Conservation (phyloP, 176 grass and related monocot species). For the Areca catechu region DNA sequence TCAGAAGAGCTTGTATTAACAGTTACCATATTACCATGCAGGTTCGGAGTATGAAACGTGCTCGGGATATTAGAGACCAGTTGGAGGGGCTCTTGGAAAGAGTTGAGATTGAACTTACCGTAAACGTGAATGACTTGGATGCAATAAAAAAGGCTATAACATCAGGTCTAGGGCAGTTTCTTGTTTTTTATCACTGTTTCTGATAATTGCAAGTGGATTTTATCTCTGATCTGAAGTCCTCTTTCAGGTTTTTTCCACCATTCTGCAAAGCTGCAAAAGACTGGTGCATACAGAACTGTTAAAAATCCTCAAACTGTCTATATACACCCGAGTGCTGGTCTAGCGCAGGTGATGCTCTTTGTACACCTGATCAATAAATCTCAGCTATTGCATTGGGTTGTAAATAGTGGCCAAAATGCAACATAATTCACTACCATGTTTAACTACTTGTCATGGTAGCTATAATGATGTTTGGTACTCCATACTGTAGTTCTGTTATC, state of each 20-base stretch:
- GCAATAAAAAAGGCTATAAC: conserved; percentile 75
- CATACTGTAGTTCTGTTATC: too few species aligned
- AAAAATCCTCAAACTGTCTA: conserved; percentile 87
- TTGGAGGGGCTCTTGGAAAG: conserved; percentile 86
- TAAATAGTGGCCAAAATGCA: too few species aligned
- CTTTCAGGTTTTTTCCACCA: conserved; percentile 89
- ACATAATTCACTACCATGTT: too few species aligned
- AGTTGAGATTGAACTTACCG: conserved; percentile 84
- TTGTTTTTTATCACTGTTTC: background rate
- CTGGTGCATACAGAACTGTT: conserved; percentile 71
- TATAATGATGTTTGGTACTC: too few species aligned
- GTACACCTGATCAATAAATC: background rate
- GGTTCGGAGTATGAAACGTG: conserved; percentile 92
- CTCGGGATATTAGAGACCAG: conserved; percentile 85
- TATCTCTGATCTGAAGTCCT: background rate
- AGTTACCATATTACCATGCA: conserved; percentile 22
- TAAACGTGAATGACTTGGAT: conserved; percentile 68
- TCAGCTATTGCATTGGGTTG: too few species aligned
- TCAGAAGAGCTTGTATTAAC: conserved; percentile 13
- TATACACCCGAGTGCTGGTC: conserved; percentile 85
- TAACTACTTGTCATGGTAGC: too few species aligned
- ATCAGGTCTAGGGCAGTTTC: conserved; percentile 42
- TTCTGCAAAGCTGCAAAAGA: conserved; percentile 80
- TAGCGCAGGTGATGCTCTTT: conserved; percentile 55
- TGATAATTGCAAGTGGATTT: conserved; percentile 8